Conservation (phyloP, 2,329 filamentous ascomycete species). For the Diaporthe vexans region DNA sequence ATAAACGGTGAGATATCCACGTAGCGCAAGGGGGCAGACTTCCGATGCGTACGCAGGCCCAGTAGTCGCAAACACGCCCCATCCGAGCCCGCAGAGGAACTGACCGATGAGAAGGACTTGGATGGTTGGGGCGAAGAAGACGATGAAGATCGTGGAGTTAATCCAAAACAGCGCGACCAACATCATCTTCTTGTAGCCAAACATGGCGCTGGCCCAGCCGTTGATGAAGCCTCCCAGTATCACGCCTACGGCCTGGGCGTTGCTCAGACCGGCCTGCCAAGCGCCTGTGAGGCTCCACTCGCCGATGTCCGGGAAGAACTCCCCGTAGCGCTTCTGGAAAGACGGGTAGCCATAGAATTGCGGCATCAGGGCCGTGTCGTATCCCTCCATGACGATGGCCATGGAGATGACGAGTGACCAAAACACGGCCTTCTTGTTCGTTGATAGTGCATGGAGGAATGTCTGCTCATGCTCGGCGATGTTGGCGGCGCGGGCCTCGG, state of each 20-base stretch:
- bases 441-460: background rate
- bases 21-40: conserved; percentile 48
- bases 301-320: conserved; percentile 47
- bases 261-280: conserved; percentile 55
- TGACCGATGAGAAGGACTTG: conserved; percentile 50
- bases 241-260: conserved; percentile 48
- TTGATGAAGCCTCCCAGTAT: conserved; percentile 59
- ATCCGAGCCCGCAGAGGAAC: conserved; percentile 53
- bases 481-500: conserved; percentile 33
- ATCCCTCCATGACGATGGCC: conserved; percentile 44
- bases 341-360: conserved; percentile 52
- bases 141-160: conserved; percentile 54
- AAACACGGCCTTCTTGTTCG: conserved; percentile 36
- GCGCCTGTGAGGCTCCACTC: conserved; percentile 50
- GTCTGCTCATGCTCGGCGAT: conserved; percentile 34
- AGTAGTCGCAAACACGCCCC: conserved; percentile 51
- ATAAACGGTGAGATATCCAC: conserved; percentile 49
- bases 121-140: conserved; percentile 52
- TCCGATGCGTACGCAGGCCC: conserved; percentile 55
- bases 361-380: conserved; percentile 53
- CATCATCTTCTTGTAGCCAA: conserved; percentile 54
- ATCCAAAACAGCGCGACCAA: conserved; percentile 47
- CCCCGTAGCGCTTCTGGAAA: conserved; percentile 50
- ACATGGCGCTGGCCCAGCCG: conserved; percentile 54
- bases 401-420: conserved; percentile 43